Percentiles rank a stretch among this genome's conserved stretches.
These are phyloP conservation scores for Chlamydomonas sphaeroides DNA, from an alignment of 139 green algal species.

Conservation along the genomic window DNA sequence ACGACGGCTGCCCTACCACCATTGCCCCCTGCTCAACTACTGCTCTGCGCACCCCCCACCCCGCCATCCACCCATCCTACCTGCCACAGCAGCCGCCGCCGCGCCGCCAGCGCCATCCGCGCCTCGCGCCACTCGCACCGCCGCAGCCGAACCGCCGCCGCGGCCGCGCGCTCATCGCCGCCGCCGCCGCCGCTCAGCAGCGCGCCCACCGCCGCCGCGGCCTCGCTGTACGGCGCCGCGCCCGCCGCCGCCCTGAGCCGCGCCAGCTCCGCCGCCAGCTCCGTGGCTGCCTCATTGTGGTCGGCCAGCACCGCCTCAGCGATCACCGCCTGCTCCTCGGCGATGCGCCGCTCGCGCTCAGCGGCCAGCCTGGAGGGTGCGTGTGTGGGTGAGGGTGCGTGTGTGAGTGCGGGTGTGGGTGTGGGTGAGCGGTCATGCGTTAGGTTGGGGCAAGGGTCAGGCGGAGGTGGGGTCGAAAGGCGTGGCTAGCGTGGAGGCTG, in stretches of 20 bases:
- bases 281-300: constrained; percentile 39
- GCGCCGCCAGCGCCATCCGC: constrained; percentile 35
- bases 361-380: background rate
- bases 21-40: too few relatives aligned
- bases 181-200: background rate
- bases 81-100: constrained; percentile 37
- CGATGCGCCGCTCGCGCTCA: constrained; percentile 23
- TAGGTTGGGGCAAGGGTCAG: too few relatives aligned
- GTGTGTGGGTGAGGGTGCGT: too few relatives aligned
- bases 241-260: constrained; percentile 16
- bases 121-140: constrained; percentile 42
- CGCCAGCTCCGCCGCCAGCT: constrained; percentile 30
- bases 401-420: too few relatives aligned
- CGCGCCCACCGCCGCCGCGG: background rate
- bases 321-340: constrained; percentile 19
- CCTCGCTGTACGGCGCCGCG: constrained; percentile 3
- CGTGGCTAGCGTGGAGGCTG: too few relatives aligned
- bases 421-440: too few relatives aligned
- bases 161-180: constrained; percentile 8
- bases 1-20: too few relatives aligned
- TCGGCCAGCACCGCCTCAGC: constrained; percentile 24
- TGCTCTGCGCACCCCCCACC: too few relatives aligned
- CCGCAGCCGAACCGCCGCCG: constrained; percentile 20
- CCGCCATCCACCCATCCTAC: too few relatives aligned
- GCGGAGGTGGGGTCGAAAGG: too few relatives aligned